A percentile compares a stretch with the other conserved stretches of the same genome.
phyloP scores from a whole-genome alignment of 2,329 filamentous ascomycete species.

The Penicillium verrucosum region DNA sequence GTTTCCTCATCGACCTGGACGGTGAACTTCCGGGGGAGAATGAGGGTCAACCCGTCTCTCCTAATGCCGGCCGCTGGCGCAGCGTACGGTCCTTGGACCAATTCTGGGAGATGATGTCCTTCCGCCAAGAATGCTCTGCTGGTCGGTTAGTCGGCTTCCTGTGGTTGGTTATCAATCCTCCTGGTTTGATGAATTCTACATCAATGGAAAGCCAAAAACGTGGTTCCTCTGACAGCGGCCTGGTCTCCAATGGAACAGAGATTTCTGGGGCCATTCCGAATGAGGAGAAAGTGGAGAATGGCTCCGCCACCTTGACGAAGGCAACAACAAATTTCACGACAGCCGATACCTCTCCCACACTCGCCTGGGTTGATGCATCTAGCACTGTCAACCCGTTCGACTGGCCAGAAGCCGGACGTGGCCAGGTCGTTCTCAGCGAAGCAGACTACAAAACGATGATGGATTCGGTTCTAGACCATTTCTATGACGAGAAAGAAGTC shows the following conservation, averaged over 20 bases:
- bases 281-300: not conserved
- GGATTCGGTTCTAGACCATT: conserved; percentile 41
- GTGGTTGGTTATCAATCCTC: conserved; percentile 79
- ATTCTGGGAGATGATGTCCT: conserved; percentile 99
- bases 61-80: conserved; percentile 69
- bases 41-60: conserved; percentile 31
- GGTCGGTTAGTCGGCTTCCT: conserved; percentile 90
- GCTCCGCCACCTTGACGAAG: not conserved
- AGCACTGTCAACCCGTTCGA: conserved; percentile 28
- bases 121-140: conserved; percentile 89
- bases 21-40: conserved; percentile 61
- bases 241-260: not conserved
- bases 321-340: not conserved
- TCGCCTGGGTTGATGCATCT: not conserved
- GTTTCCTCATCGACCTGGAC: conserved; percentile 85
- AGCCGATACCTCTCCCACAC: not conserved
- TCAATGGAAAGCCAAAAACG: conserved; percentile 30
- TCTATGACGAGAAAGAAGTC: conserved; percentile 41
- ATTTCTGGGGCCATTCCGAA: not conserved
- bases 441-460: conserved; percentile 41
- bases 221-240: not conserved
- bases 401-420: conserved; percentile 35
- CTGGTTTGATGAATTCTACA: conserved; percentile 41
- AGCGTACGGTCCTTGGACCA: conserved; percentile 79
- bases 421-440: conserved; percentile 38